Base-by-base conservation (phyloP, 1,139 yeast species). In the Yamadazyma conglobata region DNA sequence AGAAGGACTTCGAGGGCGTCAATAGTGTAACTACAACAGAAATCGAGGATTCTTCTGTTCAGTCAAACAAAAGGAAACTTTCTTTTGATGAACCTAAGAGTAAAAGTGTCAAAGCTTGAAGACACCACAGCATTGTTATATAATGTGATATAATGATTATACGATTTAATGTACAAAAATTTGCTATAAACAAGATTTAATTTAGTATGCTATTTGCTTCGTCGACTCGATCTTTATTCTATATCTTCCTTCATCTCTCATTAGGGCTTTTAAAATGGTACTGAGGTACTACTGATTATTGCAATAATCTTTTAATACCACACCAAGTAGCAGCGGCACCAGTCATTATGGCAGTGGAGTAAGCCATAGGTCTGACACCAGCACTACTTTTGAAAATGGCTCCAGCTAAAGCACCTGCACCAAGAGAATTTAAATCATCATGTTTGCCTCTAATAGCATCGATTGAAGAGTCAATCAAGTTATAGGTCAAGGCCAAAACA, bases 301-400 rank as follows among this genome's bases (percentile, higher is more conserved):
- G 53, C 39, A 57, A 57, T 34, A 59, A 51, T 43, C 75, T 64
- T 67, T 91, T 91, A 49, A 83, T 51, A 33, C 84, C 89, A 68
- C 95, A 82, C 98, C 98, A 91, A 26, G 77, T 77, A 40, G 86
- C 96, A 29, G 97, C 95, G 38, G 86, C 95, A 41, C 79, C 77
- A 12, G 95, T 88, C 80, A 82, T 83, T 55, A 89, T 57, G 28
- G 77, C 94, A 22, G 95, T 77, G 22, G 95, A 79, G 52, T 85
- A 80, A 23, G 82, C 86, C 91, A 88, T 84, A 38, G 95, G 95
- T 59, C 73, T 81, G 31, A 80, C 44, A 22, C 98, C 97, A 40
- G 81, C 79, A 33, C 94, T 77, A 42, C 89, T 79, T 60, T 85
- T 84, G 68, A 87, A 91, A 24, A 91, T 50, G 2, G 96, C 96